Evolutionary conservation across 1,139 yeast genomes (phyloP).

Genomic region (Suhomyces coccinellae): DNA sequence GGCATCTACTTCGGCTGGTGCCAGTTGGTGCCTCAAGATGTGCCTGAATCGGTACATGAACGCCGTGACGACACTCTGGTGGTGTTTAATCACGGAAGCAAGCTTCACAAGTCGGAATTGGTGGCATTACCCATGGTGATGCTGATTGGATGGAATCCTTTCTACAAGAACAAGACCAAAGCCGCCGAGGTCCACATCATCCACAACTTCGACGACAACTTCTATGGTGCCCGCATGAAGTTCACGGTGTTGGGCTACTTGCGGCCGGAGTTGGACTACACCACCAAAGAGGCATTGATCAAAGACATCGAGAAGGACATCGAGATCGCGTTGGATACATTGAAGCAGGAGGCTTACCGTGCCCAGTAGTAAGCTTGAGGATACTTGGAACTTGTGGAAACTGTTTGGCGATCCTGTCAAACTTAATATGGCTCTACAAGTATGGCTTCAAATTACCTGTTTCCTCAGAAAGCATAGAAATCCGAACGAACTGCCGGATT

Average conservation of each 20-base stretch:
- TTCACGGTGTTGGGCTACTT: conserved; percentile 82
- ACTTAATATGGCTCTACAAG: too few relatives aligned
- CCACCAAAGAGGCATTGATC: conserved; percentile 82
- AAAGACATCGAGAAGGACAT: conserved; percentile 84
- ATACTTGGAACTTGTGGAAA: neutral
- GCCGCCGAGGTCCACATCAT: conserved; percentile 88
- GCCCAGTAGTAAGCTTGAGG: neutral
- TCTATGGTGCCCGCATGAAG: conserved; percentile 79
- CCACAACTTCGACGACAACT: conserved; percentile 63
- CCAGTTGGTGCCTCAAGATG: conserved; percentile 30
- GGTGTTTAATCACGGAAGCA: conserved; percentile 61
- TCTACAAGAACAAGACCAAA: conserved; percentile 72
- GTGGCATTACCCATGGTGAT: conserved; percentile 80
- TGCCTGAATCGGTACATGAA: conserved; percentile 16
- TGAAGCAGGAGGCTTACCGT: conserved; percentile 21
- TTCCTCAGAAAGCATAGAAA: too few relatives aligned
- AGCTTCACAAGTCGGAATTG: conserved; percentile 41
- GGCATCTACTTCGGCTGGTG: conserved; percentile 95
- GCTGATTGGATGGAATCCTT: conserved; percentile 97
- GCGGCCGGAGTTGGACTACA: conserved; percentile 87
- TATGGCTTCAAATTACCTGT: too few relatives aligned
- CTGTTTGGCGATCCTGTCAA: neutral
- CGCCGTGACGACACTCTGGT: conserved; percentile 44
- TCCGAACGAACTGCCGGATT: neutral
- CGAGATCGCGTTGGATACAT: conserved; percentile 55